Evolutionary conservation across 2,329 filamentous ascomycete species (phyloP).

Genomic region (Zalaria obscura): DNA sequence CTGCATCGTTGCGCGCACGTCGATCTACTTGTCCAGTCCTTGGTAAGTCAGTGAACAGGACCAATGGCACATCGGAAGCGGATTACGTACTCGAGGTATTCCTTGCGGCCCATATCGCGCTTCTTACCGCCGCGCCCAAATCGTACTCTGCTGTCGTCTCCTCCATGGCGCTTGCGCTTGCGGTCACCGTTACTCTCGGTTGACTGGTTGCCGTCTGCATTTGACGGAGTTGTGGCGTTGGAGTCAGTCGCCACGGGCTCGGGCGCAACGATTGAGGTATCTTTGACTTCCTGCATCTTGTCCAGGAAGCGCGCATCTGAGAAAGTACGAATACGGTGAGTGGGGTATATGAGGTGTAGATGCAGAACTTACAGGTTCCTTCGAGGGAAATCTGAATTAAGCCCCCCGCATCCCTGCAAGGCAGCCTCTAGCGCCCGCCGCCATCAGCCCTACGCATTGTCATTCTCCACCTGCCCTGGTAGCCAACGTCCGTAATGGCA

Average conservation of each 20-base stretch:
- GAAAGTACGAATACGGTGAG: too few relatives aligned
- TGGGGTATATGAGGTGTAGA: too few relatives aligned
- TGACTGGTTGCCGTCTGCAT: neutral
- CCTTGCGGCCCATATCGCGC: conserved; percentile 50
- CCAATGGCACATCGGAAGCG: conserved; percentile 7
- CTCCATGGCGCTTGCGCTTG: conserved; percentile 9
- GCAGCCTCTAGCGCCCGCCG: neutral
- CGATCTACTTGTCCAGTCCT: conserved; percentile 32
- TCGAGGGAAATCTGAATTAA: too few relatives aligned
- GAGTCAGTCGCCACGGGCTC: neutral
- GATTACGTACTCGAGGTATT: conserved; percentile 38
- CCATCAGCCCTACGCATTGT: neutral
- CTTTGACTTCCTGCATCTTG: neutral
- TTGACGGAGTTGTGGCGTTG: neutral
- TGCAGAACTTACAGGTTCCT: too few relatives aligned
- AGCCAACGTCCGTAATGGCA: neutral
- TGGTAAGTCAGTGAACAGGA: conserved; percentile 21
- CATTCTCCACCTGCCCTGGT: neutral
- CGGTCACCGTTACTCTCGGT: conserved; percentile 3
- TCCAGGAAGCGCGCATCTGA: neutral
- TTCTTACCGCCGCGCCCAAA: conserved; percentile 35
- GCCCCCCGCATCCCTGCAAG: neutral
- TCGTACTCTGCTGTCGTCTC: conserved; percentile 12
- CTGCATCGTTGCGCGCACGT: conserved; percentile 27
- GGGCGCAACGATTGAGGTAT: conserved; percentile 3